Percentiles rank a stretch among this genome's conserved stretches.
Conservation (phyloP, 2,329 filamentous ascomycete species). For the Phyllosticta capitalensis region DNA sequence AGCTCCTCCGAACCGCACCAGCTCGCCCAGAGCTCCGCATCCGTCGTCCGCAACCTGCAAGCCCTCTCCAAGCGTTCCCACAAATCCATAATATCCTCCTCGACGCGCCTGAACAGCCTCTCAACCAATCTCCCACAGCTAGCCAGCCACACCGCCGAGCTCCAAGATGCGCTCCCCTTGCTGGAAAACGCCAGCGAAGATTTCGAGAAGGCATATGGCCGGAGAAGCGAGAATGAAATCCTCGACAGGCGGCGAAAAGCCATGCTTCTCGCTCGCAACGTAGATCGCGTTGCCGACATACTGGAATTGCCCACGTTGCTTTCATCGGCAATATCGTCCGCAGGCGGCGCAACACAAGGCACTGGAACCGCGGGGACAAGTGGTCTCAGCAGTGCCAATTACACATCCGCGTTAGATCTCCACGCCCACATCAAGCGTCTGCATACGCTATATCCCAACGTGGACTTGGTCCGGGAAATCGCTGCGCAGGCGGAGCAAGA, state of each 20-base stretch:
- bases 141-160: slow-evolving; percentile 52
- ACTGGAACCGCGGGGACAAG: slow-evolving; percentile 32
- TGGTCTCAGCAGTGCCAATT: slow-evolving; percentile 50
- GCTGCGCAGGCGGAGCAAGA: slow-evolving; percentile 70
- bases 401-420: slow-evolving; percentile 81
- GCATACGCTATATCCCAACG: slow-evolving; percentile 71
- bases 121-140: slow-evolving; percentile 62
- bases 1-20: slow-evolving; percentile 66
- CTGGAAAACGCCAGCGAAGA: slow-evolving; percentile 68
- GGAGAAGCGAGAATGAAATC: slow-evolving; percentile 52
- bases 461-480: slow-evolving; percentile 63
- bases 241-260: slow-evolving; percentile 68
- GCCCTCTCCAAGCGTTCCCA: slow-evolving; percentile 83
- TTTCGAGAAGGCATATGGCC: slow-evolving; percentile 78
- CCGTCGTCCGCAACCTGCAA: slow-evolving; percentile 73
- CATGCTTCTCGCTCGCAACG: slow-evolving; percentile 73
- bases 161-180: slow-evolving; percentile 64
- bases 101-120: slow-evolving; percentile 66
- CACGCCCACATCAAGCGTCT: slow-evolving; percentile 88
- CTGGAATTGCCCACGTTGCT: slow-evolving; percentile 82
- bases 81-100: slow-evolving; percentile 71
- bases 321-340: slow-evolving; percentile 61
- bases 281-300: slow-evolving; percentile 81
- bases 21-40: slow-evolving; percentile 72
- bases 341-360: slow-evolving; percentile 28